These are phyloP conservation scores for Diplodia intermedia DNA, from an alignment of 2,329 filamentous ascomycete genomes.

Conservation along the genomic window DNA sequence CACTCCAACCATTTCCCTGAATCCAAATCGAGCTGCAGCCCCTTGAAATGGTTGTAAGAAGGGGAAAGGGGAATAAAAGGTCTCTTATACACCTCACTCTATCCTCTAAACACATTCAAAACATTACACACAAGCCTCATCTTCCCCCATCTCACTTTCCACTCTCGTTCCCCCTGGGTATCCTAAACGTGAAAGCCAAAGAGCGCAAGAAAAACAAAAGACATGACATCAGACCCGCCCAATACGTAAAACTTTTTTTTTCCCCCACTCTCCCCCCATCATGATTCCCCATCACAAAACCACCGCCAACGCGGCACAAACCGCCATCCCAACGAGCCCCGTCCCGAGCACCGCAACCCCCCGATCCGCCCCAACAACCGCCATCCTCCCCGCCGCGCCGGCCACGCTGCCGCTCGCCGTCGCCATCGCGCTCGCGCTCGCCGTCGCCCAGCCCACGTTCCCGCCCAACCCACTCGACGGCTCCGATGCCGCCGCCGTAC, in stretches of 20 bases:
- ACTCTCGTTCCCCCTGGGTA: neutral
- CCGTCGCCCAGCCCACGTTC: conserved; percentile 1
- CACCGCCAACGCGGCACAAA: neutral
- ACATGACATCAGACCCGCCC: no score
- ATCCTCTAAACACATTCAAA: neutral
- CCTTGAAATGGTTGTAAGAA: no score
- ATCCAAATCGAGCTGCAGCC: no score
- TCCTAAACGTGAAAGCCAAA: conserved; percentile 1
- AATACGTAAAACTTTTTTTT: no score
- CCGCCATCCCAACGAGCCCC: neutral
- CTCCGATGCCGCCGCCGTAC: neutral
- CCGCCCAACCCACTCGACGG: conserved; percentile 12
- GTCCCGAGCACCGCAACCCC: neutral
- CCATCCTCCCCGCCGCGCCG: neutral
- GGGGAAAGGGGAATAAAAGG: no score
- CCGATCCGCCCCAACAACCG: neutral
- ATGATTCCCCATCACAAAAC: neutral
- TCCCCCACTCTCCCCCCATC: no score
- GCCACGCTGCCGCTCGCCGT: neutral
- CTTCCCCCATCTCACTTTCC: no score
- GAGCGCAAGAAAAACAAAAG: neutral
- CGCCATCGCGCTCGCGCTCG: neutral
- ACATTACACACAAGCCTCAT: conserved; percentile 15
- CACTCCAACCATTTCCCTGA: no score
- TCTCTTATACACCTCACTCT: no score